Base-by-base conservation (phyloP, 2,329 filamentous ascomycete genomes). In the Colletotrichum theobromicola region DNA sequence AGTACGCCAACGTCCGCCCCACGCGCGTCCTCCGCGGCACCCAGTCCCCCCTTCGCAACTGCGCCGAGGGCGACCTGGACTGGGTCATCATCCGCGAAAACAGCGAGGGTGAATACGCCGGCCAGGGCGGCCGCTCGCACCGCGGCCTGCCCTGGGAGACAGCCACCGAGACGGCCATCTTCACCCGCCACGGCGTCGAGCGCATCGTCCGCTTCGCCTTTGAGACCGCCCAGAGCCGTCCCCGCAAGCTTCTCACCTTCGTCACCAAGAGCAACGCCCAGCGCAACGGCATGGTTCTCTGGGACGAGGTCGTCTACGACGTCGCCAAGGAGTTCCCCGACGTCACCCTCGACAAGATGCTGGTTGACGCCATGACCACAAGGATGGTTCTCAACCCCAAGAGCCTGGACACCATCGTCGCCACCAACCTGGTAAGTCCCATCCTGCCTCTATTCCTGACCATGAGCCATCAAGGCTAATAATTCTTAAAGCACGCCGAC, bases 11-110 rank as follows among this genome's bases (percentile, higher is more conserved):
- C 78, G 89, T 93, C 2, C 88, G 92, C 6, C 92, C 91, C 0
- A 92, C 90, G 0, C 87, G 87, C 42, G 87, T 92, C 37, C 87
- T 93, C 69, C 86, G 86, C 16, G 91, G 91, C 26, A 90, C 88
- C 0, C 82, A 87, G 74, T 91, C 90, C 0, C 91, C 91, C 1
- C 84, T 93, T 9, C 73, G 79, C 10, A 85, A 88, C 78, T 82
- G 88, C 78, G 79, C 82, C 70, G 80, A 84, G 13, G 88, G 88
- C 5, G 88, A 91, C 70, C 83, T 93, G 0, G 90, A 93, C 82
- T 93, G 91, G 91, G 89, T 93, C 1, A 92, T 93, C 61, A 83
- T 93, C 35, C 89, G 91, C 34, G 91, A 93, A 83, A 93, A 93
- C 81, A 90, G 87, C 61, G 91, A 93, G 79, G 91, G 91, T 73